These are phyloP conservation scores for Starmerella sp. DNA, from an alignment of 805 yeast genomes.

Conservation along the genomic window DNA sequence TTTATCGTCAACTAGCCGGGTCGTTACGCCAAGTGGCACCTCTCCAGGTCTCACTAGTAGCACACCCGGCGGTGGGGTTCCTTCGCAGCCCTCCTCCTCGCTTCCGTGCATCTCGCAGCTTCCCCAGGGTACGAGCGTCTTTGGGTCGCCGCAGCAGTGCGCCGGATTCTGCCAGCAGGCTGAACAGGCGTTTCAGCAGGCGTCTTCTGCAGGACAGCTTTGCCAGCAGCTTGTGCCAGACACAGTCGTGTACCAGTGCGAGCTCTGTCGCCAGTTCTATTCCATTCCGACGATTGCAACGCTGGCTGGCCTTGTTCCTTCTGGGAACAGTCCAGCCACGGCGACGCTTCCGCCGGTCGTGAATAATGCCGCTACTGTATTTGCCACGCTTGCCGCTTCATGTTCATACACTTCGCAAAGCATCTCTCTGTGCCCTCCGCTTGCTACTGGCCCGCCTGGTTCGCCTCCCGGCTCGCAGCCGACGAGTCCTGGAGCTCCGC, in stretches of 20 bases:
- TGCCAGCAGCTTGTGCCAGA: slow-evolving; percentile 8
- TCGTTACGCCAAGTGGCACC: slow-evolving; percentile 30
- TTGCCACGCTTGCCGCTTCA: slow-evolving; percentile 3
- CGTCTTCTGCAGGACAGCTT: background rate
- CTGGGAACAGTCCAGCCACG: slow-evolving; percentile 9
- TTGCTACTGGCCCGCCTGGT: background rate
- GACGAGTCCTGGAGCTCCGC: background rate
- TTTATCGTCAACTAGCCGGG: slow-evolving; percentile 32
- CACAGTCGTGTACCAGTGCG: slow-evolving; percentile 13
- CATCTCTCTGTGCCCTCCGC: slow-evolving; percentile 12
- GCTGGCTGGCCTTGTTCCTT: slow-evolving; percentile 4
- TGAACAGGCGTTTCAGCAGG: slow-evolving; percentile 5
- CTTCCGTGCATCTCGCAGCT: slow-evolving; percentile 14
- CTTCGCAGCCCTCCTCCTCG: slow-evolving; percentile 11
- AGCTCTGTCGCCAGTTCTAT: slow-evolving; percentile 17
- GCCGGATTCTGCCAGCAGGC: slow-evolving; percentile 10
- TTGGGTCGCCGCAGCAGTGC: slow-evolving; percentile 13
- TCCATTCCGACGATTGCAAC: slow-evolving; percentile 2
- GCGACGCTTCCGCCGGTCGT: slow-evolving; percentile 5
- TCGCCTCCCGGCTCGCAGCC: background rate
- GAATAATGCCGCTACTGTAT: slow-evolving; percentile 8
- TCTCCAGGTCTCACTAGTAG: slow-evolving; percentile 30
- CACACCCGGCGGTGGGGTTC: slow-evolving; percentile 24
- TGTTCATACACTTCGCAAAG: slow-evolving; percentile 10
- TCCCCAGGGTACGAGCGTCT: slow-evolving; percentile 10